Evolutionary conservation across 768 basidiomycete genomes (phyloP).

Genomic region (Suillus hirtellus): DNA sequence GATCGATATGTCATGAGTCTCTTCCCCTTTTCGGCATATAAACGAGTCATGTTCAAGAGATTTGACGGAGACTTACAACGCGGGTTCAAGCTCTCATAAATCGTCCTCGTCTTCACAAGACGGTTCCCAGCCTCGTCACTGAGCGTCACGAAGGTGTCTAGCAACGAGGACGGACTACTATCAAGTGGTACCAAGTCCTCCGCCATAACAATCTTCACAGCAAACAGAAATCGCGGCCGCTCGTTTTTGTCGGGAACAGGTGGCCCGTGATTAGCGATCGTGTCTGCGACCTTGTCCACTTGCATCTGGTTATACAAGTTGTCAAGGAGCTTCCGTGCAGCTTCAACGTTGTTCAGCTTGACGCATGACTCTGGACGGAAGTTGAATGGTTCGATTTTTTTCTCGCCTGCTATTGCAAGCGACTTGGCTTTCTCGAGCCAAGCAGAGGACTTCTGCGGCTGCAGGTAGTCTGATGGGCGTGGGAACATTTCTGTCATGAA

Average conservation of each 20-base stretch:
- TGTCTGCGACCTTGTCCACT: conserved; percentile 79
- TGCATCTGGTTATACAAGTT: conserved; percentile 92
- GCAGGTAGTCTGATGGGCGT: conserved; percentile 71
- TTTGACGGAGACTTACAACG: conserved; percentile 60
- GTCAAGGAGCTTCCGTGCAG: conserved; percentile 86
- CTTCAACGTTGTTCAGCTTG: conserved; percentile 96
- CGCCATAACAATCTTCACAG: conserved; percentile 90
- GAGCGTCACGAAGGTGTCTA: conserved; percentile 92
- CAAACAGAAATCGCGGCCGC: conserved; percentile 77
- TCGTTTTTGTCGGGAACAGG: conserved; percentile 73
- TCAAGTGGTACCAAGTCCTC: conserved; percentile 84
- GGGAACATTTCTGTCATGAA: conserved; percentile 98
- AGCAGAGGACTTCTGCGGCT: conserved; percentile 84
- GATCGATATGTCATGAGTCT: conserved; percentile 93
- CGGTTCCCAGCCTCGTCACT: conserved; percentile 91
- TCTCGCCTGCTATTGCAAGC: conserved; percentile 76
- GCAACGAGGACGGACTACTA: conserved; percentile 69
- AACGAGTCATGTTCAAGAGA: conserved; percentile 11
- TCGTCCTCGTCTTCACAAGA: conserved; percentile 91
- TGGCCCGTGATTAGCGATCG: conserved; percentile 56
- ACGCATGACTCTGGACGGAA: conserved; percentile 94
- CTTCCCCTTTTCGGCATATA: conserved; percentile 70
- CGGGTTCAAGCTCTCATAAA: conserved; percentile 89
- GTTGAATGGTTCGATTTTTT: conserved; percentile 93
- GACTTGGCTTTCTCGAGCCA: conserved; percentile 87